Evolutionary conservation across 257 asterid species (phyloP).

Genomic region (Euphrasia confusa): DNA sequence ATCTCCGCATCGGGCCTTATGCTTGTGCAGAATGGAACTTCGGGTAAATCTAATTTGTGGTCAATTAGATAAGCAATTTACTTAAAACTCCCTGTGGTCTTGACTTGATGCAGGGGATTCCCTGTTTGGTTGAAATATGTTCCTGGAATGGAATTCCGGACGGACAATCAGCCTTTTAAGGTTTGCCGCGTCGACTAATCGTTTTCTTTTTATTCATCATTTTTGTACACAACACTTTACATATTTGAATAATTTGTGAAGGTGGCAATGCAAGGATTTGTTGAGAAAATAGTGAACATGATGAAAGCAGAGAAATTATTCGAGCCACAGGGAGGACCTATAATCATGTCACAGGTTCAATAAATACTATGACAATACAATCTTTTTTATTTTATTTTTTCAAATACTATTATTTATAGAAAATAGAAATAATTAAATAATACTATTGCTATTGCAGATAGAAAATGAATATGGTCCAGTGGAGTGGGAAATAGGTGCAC

Average conservation of each 20-base stretch:
- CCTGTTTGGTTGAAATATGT: constrained; percentile 80
- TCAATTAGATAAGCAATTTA: not conserved
- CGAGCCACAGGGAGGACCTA: constrained; percentile 81
- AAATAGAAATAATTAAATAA: not conserved
- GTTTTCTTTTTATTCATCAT: not conserved
- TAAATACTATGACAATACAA: too few relatives aligned
- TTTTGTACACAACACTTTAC: not conserved
- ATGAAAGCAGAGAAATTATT: constrained; percentile 59
- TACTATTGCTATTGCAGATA: constrained; percentile 52
- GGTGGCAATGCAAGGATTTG: constrained; percentile 71
- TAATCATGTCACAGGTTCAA: constrained; percentile 62
- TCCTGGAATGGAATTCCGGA: constrained; percentile 64
- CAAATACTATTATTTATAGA: too few relatives aligned
- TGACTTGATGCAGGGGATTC: constrained; percentile 57
- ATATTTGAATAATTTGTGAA: constrained; percentile 22
- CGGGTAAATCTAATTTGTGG: constrained; percentile 38
- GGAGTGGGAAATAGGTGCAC: constrained; percentile 70
- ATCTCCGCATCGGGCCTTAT: constrained; percentile 76
- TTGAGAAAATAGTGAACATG: constrained; percentile 44
- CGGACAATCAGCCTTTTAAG: constrained; percentile 69
- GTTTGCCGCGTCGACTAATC: constrained; percentile 24
- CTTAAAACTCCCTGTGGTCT: too few relatives aligned
- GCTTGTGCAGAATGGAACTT: constrained; percentile 80
- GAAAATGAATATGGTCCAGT: constrained; percentile 77
- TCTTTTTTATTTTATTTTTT: too few relatives aligned